Conservation (phyloP, 164 flowering plant species). For the Vitis rupestris region DNA sequence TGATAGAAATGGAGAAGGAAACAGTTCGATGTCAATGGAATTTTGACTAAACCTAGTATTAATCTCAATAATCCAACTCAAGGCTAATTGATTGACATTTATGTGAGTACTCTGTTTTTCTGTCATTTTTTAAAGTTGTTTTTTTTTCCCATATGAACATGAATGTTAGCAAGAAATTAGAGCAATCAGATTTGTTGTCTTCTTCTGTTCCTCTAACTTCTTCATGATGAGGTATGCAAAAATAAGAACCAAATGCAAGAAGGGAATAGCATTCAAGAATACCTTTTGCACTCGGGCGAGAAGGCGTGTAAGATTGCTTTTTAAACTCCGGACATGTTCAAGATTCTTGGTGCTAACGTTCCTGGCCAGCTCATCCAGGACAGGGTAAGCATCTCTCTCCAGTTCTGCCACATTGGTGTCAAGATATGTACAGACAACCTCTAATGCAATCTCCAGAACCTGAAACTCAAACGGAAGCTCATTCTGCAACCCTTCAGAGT, state of each 20-base stretch:
- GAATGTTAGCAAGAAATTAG: no score
- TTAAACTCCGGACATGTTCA: slow-evolving; percentile 81
- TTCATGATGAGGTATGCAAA: no score
- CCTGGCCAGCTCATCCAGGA: slow-evolving; percentile 82
- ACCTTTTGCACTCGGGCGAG: slow-evolving; percentile 99
- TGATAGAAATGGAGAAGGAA: no score
- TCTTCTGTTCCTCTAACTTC: no score
- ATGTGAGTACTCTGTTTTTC: no score
- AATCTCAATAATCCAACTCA: no score
- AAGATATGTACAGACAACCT: slow-evolving; percentile 78
- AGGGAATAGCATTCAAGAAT: slow-evolving; percentile 13
- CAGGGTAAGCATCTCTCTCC: slow-evolving; percentile 79
- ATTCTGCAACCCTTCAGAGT: slow-evolving; percentile 64
- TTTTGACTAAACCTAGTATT: no score
- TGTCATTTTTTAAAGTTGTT: no score
- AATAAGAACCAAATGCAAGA: background rate
- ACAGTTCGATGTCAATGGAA: no score
- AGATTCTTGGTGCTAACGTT: slow-evolving; percentile 91
- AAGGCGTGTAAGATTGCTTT: slow-evolving; percentile 85
- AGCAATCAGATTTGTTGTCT: no score
- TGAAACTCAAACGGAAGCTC: slow-evolving; percentile 97
- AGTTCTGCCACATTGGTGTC: slow-evolving; percentile 81
- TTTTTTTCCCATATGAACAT: no score
- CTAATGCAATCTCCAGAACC: slow-evolving; percentile 84
- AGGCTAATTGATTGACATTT: no score